These are phyloP conservation scores for Lophiostoma macrostomum DNA, from an alignment of 495 filamentous ascomycete genomes.

Conservation along the genomic window DNA sequence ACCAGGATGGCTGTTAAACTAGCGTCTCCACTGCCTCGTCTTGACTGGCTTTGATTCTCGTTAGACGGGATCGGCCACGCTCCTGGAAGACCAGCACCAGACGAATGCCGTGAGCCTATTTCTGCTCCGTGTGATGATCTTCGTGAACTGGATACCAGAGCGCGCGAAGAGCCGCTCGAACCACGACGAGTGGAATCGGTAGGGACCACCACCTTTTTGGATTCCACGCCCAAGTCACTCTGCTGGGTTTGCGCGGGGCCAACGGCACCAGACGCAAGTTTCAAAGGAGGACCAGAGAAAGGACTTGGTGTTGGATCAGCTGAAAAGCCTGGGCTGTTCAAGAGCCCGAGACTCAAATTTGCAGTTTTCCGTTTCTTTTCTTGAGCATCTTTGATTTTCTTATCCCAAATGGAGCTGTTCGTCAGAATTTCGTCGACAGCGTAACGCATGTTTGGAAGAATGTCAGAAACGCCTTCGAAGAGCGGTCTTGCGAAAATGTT, in stretches of 20 bases:
- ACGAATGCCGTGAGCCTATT: conserved; percentile 24
- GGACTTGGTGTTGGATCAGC: conserved; percentile 26
- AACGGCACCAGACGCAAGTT: neutral
- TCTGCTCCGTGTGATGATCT: conserved; percentile 23
- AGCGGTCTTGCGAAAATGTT: conserved; percentile 88
- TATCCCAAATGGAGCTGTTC: conserved; percentile 73
- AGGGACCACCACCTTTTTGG: neutral
- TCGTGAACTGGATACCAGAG: conserved; percentile 11
- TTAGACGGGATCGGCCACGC: neutral
- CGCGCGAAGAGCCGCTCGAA: conserved; percentile 15
- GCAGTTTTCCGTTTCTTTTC: conserved; percentile 18
- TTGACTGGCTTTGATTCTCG: conserved; percentile 31
- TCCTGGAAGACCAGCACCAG: conserved; percentile 17
- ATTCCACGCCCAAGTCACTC: neutral
- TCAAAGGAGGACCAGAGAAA: conserved; percentile 20
- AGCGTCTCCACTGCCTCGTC: conserved; percentile 31
- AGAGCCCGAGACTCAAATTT: conserved; percentile 7
- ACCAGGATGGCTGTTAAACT: conserved; percentile 33
- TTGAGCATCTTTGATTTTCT: conserved; percentile 56
- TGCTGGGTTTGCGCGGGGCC: neutral
- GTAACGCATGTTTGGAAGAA: conserved; percentile 79
- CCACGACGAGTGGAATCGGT: conserved; percentile 12
- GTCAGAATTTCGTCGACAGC: conserved; percentile 72
- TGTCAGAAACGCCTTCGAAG: conserved; percentile 78
- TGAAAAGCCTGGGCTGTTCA: conserved; percentile 8